Evolutionary conservation across 2,329 filamentous ascomycete species (phyloP), one percentile per base, ranked within the genome.

Genomic region (Trematosphaeria pertusa): DNA sequence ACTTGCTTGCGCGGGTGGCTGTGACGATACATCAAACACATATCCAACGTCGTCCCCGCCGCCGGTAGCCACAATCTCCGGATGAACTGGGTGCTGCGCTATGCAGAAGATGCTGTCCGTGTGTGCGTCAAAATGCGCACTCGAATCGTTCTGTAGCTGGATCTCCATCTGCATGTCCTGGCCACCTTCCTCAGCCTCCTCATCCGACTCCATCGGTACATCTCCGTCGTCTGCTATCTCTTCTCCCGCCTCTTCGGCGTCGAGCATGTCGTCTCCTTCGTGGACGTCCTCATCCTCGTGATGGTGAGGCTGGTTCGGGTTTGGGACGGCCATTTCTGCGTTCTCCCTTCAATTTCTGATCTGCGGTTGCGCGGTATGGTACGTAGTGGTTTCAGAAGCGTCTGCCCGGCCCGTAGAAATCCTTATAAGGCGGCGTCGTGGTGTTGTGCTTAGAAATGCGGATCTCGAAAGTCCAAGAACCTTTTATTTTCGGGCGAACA

Each of bases 31-130:
- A 72, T 96, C 89, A 70, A 95, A 86, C 11, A 99, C 82, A 75
- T 93, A 97, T 43, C 89, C 92, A 15, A 87, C 86, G 49, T 96
- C 94, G 62, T 89, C 87, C 26, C 87, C 87, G 55, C 92, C 94
- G 50, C 94, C 94, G 0, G 94, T 96, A 3, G 92, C 88, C 50
- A 97, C 80, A 50, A 97, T 85, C 15, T 86, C 80, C 5, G 87
- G 84, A 66, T 88, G 81, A 5, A 85, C 78, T 3, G 94, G 94
- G 71, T 99, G 94, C 70, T 96, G 91, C 14, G 93, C 91, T 70
- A 99, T 94, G 74, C 89, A 86, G 78, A 97, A 99, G 65, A 99
- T 88, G 50, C 88, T 92, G 80, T 97, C 91, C 61, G 86, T 88
- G 77, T 97, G 91, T 26, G 76, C 74, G 77, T 97, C 94, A 67